A percentile compares a stretch with the other conserved stretches of the same genome.
phyloP scores from a whole-genome alignment of 73 alveolate genomes.

The Paramecium biaurelia region DNA sequence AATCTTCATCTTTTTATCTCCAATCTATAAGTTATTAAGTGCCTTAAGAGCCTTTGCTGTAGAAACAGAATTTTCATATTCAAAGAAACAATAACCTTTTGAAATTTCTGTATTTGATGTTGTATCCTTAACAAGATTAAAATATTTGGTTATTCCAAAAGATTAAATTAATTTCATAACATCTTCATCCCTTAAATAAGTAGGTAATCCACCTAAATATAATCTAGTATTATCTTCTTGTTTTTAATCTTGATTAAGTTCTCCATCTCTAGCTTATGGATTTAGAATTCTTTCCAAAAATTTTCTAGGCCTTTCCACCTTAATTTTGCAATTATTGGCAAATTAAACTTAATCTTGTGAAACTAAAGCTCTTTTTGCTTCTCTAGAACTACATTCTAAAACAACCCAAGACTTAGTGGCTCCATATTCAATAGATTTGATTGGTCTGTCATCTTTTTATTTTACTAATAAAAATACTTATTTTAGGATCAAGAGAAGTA shows the following conservation, averaged over 20 bases:
- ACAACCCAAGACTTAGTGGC: conserved; percentile 55
- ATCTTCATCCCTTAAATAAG: conserved; percentile 83
- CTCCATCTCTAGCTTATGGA: conserved; percentile 28
- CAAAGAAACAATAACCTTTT: conserved; percentile 93
- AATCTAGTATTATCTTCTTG: conserved; percentile 78
- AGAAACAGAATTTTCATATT: conserved; percentile 82
- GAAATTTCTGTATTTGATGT: conserved; percentile 76
- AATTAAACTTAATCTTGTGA: background rate
- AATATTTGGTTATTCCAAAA: conserved; percentile 89
- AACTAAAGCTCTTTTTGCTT: background rate
- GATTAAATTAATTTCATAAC: conserved; percentile 86
- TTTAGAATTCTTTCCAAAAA: conserved; percentile 51
- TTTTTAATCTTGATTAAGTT: conserved; percentile 32
- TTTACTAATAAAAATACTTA: background rate
- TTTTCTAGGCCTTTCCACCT: conserved; percentile 35
- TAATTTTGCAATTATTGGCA: conserved; percentile 16
- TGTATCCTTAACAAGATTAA: conserved; percentile 85
- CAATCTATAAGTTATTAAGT: conserved; percentile 82
- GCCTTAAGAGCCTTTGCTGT: conserved; percentile 93
- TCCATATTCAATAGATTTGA: conserved; percentile 38
- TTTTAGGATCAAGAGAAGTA: conserved; percentile 12
- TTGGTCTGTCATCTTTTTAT: conserved; percentile 31
- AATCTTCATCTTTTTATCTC: conserved; percentile 87
- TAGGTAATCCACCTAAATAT: conserved; percentile 92
- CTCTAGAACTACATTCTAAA: background rate